These are phyloP conservation scores for Fusarium pseudograminearum DNA, from an alignment of 2,329 filamentous ascomycete genomes.

Conservation along the genomic window DNA sequence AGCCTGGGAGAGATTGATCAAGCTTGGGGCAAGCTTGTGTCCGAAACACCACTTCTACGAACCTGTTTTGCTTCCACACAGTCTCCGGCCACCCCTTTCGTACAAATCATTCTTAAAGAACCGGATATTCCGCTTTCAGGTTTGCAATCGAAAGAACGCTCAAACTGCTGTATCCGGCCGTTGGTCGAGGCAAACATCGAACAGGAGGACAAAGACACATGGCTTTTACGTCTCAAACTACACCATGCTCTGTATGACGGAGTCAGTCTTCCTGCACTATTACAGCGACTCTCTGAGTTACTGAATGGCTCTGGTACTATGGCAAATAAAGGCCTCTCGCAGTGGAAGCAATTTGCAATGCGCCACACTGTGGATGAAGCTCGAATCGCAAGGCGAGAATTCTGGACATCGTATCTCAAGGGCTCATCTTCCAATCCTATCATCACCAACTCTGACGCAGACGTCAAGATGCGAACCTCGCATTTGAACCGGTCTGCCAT, in stretches of 20 bases:
- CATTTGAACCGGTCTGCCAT: slow-evolving; percentile 63
- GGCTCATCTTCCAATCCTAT: neutral
- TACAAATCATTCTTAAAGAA: slow-evolving; percentile 69
- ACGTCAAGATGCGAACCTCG: slow-evolving; percentile 36
- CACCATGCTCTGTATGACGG: slow-evolving; percentile 93
- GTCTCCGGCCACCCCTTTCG: slow-evolving; percentile 61
- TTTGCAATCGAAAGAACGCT: neutral
- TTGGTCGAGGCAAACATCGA: slow-evolving; percentile 25
- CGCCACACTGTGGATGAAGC: slow-evolving; percentile 14
- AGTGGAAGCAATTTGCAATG: slow-evolving; percentile 48
- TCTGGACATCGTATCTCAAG: slow-evolving; percentile 59
- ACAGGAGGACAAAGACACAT: slow-evolving; percentile 34
- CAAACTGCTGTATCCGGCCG: slow-evolving; percentile 6
- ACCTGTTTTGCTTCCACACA: slow-evolving; percentile 72
- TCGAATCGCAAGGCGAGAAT: slow-evolving; percentile 44
- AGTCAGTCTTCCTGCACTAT: slow-evolving; percentile 76
- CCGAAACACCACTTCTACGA: slow-evolving; percentile 72
- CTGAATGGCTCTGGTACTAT: slow-evolving; percentile 1
- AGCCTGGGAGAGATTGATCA: slow-evolving; percentile 57
- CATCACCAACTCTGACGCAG: neutral
- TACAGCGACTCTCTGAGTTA: slow-evolving; percentile 54
- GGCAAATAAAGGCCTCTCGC: slow-evolving; percentile 14
- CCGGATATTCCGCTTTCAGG: slow-evolving; percentile 17
- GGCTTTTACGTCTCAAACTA: slow-evolving; percentile 67
- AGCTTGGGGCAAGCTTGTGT: slow-evolving; percentile 73